phyloP scores from a whole-genome alignment of 2,329 filamentous ascomycete genomes.

The Exophiala sp. region DNA sequence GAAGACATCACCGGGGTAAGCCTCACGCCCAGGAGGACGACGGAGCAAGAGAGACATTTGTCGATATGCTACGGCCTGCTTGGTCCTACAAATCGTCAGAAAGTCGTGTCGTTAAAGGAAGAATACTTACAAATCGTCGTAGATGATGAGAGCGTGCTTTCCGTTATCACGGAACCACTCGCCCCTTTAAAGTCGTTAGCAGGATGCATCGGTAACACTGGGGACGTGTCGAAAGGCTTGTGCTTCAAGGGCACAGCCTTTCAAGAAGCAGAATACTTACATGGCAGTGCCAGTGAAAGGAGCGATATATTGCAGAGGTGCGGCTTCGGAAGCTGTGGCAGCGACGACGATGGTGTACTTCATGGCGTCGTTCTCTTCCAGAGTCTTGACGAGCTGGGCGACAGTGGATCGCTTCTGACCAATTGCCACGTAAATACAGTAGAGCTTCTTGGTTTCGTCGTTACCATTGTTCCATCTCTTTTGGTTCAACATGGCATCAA shows the following conservation, averaged over 20 bases:
- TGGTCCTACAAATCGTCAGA: conserved; percentile 37
- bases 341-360: conserved; percentile 94
- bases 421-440: conserved; percentile 98
- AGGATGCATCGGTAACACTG: background rate
- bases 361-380: conserved; percentile 99
- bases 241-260: too few species aligned
- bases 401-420: conserved; percentile 99
- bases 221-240: too few species aligned
- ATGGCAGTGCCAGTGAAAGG: conserved; percentile 71
- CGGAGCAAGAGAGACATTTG: conserved; percentile 98
- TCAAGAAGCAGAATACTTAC: conserved; percentile 5
- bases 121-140: conserved; percentile 67
- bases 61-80: conserved; percentile 97
- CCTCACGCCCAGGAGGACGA: conserved; percentile 97
- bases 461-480: conserved; percentile 87
- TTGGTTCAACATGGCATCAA: conserved; percentile 99
- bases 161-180: conserved; percentile 81
- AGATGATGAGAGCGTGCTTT: conserved; percentile 85
- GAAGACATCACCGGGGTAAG: conserved; percentile 98
- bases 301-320: conserved; percentile 88
- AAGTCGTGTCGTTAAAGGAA: conserved; percentile 4
- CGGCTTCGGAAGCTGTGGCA: conserved; percentile 94
- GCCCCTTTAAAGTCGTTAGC: conserved; percentile 41
- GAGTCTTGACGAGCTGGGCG: conserved; percentile 98
- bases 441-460: conserved; percentile 98